Conservation (phyloP, 257 asterid species). For the Nicotiana otophora region DNA sequence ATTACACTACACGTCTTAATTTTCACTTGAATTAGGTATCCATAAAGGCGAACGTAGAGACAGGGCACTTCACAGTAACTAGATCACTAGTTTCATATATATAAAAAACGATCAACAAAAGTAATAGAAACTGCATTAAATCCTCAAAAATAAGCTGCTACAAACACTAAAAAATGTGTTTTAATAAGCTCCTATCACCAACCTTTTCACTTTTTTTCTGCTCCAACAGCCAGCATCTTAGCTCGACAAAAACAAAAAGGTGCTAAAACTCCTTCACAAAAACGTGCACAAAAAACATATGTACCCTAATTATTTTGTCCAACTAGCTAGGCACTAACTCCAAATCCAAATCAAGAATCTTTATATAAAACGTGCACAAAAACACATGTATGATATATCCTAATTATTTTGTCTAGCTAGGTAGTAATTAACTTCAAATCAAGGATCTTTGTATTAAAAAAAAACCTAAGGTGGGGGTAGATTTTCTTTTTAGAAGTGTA, state of each 20-base stretch:
- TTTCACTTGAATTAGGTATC: neutral
- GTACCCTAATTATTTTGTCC: neutral
- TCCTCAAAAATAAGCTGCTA: neutral
- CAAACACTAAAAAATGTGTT: neutral
- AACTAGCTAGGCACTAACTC: neutral
- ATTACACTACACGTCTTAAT: neutral
- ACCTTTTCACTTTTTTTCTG: neutral
- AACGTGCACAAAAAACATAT: neutral
- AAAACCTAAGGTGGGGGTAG: too few species aligned
- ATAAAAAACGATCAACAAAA: neutral
- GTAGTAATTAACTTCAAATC: neutral
- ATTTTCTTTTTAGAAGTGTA: neutral
- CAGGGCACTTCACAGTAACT: neutral
- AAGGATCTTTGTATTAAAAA: neutral
- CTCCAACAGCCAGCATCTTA: neutral
- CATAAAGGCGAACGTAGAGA: neutral
- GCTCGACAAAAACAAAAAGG: neutral
- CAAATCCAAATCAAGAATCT: neutral
- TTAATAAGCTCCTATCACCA: neutral
- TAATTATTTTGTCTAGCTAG: neutral
- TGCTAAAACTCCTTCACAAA: neutral
- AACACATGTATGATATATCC: neutral
- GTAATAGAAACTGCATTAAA: neutral
- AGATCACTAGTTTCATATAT: neutral
- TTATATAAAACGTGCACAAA: neutral